Conservation (phyloP, 805 yeast genomes). For the Ogataea zsoltii region DNA sequence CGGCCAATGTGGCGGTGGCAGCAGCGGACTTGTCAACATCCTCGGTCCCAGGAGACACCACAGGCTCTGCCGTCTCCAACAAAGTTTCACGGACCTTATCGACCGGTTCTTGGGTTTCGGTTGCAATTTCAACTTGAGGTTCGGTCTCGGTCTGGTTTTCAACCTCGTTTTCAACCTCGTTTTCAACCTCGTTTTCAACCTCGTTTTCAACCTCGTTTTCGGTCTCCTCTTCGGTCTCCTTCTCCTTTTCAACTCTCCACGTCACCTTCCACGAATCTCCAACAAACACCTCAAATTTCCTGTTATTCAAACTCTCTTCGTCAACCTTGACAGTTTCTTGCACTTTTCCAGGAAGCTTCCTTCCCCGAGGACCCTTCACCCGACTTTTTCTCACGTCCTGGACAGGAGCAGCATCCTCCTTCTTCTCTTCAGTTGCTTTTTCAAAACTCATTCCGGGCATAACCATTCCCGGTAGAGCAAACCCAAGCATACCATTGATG, state of each 20-base stretch:
- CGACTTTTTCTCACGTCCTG: constrained; percentile 49
- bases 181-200: neutral
- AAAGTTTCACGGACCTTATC: too few species aligned
- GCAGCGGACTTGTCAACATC: too few species aligned
- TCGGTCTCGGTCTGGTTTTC: neutral
- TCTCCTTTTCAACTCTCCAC: constrained; percentile 10
- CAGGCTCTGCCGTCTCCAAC: too few species aligned
- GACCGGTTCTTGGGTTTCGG: too few species aligned
- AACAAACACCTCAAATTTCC: constrained; percentile 36
- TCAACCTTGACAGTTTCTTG: constrained; percentile 42
- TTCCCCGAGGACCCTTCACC: constrained; percentile 74
- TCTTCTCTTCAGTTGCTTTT: constrained; percentile 11
- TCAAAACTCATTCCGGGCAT: constrained; percentile 49
- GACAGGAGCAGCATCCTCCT: constrained; percentile 20
- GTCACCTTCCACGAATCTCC: constrained; percentile 41
- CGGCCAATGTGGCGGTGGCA: too few species aligned
- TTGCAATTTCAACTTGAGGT: neutral
- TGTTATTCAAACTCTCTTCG: constrained; percentile 28
- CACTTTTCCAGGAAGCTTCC: constrained; percentile 63
- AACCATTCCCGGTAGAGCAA: constrained; percentile 55
- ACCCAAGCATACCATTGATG: constrained; percentile 56
- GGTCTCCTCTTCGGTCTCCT: neutral
- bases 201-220: neutral
- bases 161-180: neutral
- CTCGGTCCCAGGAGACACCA: too few species aligned